A percentile compares a stretch with the other conserved stretches of the same genome.
Conservation (phyloP, 2,329 filamentous ascomycete species). For the Cladosporium colombiae region DNA sequence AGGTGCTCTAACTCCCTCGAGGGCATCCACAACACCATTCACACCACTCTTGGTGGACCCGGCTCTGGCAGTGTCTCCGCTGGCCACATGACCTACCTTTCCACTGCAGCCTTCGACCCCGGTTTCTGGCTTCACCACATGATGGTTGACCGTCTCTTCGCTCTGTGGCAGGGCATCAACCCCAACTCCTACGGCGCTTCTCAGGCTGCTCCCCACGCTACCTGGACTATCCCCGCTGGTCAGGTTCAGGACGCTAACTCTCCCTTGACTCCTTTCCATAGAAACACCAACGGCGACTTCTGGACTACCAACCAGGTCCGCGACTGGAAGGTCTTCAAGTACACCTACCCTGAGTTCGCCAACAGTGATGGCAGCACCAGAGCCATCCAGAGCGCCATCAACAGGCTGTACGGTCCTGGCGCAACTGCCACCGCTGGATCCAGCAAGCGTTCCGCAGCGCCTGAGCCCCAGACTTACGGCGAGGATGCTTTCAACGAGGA, state of each 20-base stretch:
- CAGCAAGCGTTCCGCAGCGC: conserved; percentile 29
- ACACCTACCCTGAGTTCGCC: conserved; percentile 71
- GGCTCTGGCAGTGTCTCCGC: conserved; percentile 21
- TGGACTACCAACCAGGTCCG: conserved; percentile 68
- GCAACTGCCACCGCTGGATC: conserved; percentile 37
- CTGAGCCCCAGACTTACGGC: conserved; percentile 14
- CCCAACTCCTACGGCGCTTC: conserved; percentile 22
- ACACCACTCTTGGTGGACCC: conserved; percentile 34
- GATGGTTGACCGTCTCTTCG: conserved; percentile 38
- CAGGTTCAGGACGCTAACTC: conserved; percentile 21
- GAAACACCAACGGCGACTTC: conserved; percentile 58
- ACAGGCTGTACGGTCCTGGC: conserved; percentile 57
- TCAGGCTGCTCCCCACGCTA: conserved; percentile 21
- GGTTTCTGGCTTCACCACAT: conserved; percentile 39
- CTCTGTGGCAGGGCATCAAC: conserved; percentile 35
- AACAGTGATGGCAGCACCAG: conserved; percentile 40
- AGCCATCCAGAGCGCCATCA: conserved; percentile 50
- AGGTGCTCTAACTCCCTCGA: conserved; percentile 38
- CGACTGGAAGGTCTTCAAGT: conserved; percentile 62
- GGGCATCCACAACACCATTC: conserved; percentile 39
- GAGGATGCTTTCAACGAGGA: conserved; percentile 9
- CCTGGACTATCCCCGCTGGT: conserved; percentile 25
- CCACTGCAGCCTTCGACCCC: conserved; percentile 36
- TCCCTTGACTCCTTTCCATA: conserved; percentile 61
- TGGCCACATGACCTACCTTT: conserved; percentile 38